A percentile compares a stretch with the other conserved stretches of the same genome.
Conservation (phyloP, 192 early-diverging fungal species). For the Entomortierella beljakovae region DNA sequence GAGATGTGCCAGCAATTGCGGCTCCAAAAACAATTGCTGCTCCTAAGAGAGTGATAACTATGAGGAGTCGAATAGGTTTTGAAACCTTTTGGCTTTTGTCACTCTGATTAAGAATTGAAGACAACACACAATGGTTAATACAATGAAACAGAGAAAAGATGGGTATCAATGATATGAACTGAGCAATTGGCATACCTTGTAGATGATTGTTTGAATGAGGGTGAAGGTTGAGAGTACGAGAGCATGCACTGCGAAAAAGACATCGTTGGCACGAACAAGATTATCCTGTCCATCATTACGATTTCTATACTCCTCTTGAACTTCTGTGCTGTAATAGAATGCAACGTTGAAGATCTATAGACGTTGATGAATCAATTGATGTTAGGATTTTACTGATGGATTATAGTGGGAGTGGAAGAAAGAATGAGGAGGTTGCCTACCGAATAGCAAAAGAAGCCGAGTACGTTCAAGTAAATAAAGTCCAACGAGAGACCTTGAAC, state of each 20-base stretch:
- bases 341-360: conserved; percentile 79
- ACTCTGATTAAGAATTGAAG: conserved; percentile 24
- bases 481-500: conserved; percentile 92
- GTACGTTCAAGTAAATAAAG: conserved; percentile 88
- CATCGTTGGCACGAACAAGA: conserved; percentile 85
- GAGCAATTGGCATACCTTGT: conserved; percentile 62
- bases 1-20: conserved; percentile 28
- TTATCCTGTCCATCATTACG: conserved; percentile 78
- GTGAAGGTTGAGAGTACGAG: conserved; percentile 71
- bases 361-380: too few species aligned
- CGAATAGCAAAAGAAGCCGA: conserved; percentile 89
- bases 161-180: background rate
- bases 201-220: conserved; percentile 71
- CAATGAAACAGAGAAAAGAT: too few species aligned
- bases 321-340: conserved; percentile 74
- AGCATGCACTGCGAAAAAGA: conserved; percentile 90
- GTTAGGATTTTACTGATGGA: too few species aligned
- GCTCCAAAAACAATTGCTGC: conserved; percentile 37
- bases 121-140: background rate
- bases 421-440: conserved; percentile 35
- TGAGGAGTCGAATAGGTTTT: conserved; percentile 44
- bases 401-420: background rate
- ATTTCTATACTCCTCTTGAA: conserved; percentile 77
- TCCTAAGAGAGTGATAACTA: conserved; percentile 30
- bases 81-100: conserved; percentile 61